Evolutionary conservation across 768 basidiomycete genomes (phyloP), one percentile per base, ranked within the genome.

Genomic region (Leccinum barrowsii): DNA sequence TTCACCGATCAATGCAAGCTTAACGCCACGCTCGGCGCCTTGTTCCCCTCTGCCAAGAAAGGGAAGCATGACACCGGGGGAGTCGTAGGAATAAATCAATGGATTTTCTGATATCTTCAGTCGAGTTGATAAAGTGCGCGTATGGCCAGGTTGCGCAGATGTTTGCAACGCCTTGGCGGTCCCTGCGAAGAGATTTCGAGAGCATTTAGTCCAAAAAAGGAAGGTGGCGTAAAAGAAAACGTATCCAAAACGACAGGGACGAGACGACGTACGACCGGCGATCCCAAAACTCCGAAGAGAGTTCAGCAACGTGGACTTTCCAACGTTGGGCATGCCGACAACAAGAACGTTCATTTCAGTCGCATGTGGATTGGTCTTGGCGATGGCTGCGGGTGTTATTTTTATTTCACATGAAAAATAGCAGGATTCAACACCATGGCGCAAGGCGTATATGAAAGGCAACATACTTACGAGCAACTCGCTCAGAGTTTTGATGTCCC

Each of bases 281-380:
- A 96, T 90, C 11, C 96, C 96, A 68, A 86, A 86, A 67, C 84
- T 86, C 46, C 96, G 84, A 26, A 99, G 80, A 1, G 93, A 85
- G 68, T 99, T 99, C 12, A 99, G 77, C 52, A 98, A 74, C 2
- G 92, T 95, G 13, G 95, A 98, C 76, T 99, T 98, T 44, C 96
- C 96, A 50, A 98, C 94, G 72, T 98, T 98, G 17, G 97, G 97
- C 96, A 99, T 98, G 22, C 97, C 97, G 58, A 97, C 87, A 22
- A 98, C 93, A 2, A 98, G 81, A 7, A 98, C 88, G 65, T 94
- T 94, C 63, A 92, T 75, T 70, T 90, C 90, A 65, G 85, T 83
- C 50, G 84, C 80, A 61, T 90, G 82, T 52, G 84, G 84, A 69
- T 86, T 81, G 44, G 78, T 77, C 65, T 83, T 84, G 32, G 90